These are phyloP conservation scores for Rhynchosporium graminicola DNA, from an alignment of 2,329 filamentous ascomycete genomes.

Conservation along the genomic window DNA sequence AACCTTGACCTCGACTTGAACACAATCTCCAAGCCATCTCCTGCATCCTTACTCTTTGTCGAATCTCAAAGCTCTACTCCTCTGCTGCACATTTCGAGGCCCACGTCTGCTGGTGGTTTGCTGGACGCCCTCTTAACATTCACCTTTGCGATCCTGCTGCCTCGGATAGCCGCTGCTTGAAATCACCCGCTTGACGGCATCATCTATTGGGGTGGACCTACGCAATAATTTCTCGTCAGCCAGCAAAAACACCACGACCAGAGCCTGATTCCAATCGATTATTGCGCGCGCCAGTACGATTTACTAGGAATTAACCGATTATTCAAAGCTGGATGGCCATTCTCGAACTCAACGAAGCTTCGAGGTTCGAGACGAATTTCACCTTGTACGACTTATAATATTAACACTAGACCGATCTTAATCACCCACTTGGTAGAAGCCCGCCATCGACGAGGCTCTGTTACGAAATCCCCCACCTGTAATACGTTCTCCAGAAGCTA, in stretches of 20 bases:
- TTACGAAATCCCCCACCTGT: background rate
- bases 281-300: constrained; percentile 15
- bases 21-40: background rate
- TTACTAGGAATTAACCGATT: constrained; percentile 15
- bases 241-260: background rate
- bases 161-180: constrained; percentile 17
- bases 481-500: constrained; percentile 20
- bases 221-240: constrained; percentile 3
- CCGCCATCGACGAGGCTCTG: constrained; percentile 1
- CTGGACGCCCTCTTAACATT: constrained; percentile 4
- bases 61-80: background rate
- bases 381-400: background rate
- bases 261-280: constrained; percentile 3
- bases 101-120: constrained; percentile 8
- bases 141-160: constrained; percentile 3
- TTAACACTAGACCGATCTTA: background rate
- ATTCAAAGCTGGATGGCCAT: constrained; percentile 23
- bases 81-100: background rate
- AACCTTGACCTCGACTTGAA: background rate
- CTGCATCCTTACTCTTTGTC: background rate
- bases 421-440: background rate
- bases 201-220: constrained; percentile 9
- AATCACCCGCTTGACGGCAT: constrained; percentile 18
- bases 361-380: constrained; percentile 18
- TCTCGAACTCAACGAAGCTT: constrained; percentile 24